Base-by-base conservation (phyloP, 2,329 filamentous ascomycete species). In the Sarocladiaceae sp. region DNA sequence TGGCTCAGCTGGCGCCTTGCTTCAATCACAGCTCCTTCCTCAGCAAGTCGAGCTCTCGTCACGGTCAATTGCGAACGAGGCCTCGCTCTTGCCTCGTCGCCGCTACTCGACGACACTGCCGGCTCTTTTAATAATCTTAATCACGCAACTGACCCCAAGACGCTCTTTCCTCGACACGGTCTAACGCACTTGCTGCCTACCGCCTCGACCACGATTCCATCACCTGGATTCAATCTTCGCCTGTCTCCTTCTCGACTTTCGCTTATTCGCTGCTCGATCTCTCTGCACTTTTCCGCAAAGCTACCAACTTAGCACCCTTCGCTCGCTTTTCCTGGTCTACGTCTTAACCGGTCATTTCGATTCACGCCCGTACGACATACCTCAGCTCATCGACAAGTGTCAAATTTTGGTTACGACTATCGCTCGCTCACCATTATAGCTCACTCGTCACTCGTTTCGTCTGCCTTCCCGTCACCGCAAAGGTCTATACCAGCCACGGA, bases 401-500 rank as follows among this genome's bases (percentile, higher is more conserved):
- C 25, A 15, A 22, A 20, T 50, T 50, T 50, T 36, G 47, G 47
- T 50, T 37, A 37, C 47, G 46, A 50, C 29, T 50, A 37, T 50
- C 18, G 22, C n/a, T 49, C 42, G 46, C 18, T 36, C 6, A 80
- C 78, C 15, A 67, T 85, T 6, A 79, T 83, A 61, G 73, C 71
- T 3, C 84, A 85, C 60, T 81, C 81, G n/a, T 60, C 66, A 4
- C 53, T 82, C 11, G 83, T 79, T 64, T 69, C 69, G 55, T 71
- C 71, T 22, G 35, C 82, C 29, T 79, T 47, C 13, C 18, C 29
- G 20, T n/a, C n/a, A n/a, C n/a, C n/a, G n/a, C n/a, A n/a, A n/a
- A n/a, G n/a, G n/a, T n/a, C n/a, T n/a, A n/a, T n/a, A n/a, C n/a
- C n/a, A n/a, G n/a, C n/a, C n/a, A n/a, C n/a, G n/a, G n/a, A n/a